phyloP scores from a whole-genome alignment of 163 green algal genomes.

The Coccomyxa subellipsoidea region DNA sequence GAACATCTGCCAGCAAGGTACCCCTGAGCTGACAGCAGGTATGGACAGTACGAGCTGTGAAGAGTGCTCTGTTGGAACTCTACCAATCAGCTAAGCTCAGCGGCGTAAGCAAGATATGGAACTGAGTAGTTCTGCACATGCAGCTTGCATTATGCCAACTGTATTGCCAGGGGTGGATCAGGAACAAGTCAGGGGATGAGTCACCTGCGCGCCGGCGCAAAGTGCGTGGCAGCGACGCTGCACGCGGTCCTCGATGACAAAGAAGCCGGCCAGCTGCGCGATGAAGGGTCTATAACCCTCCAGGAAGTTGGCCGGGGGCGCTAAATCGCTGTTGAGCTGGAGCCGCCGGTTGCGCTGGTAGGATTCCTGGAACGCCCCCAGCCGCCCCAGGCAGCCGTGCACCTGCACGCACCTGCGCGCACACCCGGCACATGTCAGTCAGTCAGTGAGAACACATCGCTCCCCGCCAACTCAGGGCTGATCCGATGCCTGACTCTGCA shows the following conservation, averaged over 20 bases:
- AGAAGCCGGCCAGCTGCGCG: constrained; percentile 38
- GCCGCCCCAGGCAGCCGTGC: constrained; percentile 29
- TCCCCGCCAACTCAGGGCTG: too few species aligned
- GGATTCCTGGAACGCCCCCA: constrained; percentile 31
- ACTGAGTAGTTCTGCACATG: too few species aligned
- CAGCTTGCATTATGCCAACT: too few species aligned
- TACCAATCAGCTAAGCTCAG: too few species aligned
- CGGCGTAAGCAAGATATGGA: too few species aligned
- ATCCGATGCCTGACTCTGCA: too few species aligned
- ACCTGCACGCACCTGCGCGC: constrained; percentile 45
- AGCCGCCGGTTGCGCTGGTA: constrained; percentile 37
- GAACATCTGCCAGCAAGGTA: too few species aligned
- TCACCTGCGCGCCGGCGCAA: constrained; percentile 5
- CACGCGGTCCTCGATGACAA: constrained; percentile 47
- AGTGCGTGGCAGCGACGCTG: constrained; percentile 10
- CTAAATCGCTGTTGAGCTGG: constrained; percentile 46
- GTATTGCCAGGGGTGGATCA: too few species aligned
- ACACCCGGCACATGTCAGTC: not conserved
- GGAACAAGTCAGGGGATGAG: not conserved
- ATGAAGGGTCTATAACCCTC: constrained; percentile 36
- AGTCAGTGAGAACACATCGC: not conserved
- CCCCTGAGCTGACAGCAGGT: too few species aligned
- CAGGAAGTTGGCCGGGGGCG: constrained; percentile 24
- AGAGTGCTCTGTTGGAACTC: too few species aligned
- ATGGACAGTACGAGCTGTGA: too few species aligned